Evolutionary conservation across 176 grass and related monocot species (phyloP).

Genomic region (Cymbopogon citratus): DNA sequence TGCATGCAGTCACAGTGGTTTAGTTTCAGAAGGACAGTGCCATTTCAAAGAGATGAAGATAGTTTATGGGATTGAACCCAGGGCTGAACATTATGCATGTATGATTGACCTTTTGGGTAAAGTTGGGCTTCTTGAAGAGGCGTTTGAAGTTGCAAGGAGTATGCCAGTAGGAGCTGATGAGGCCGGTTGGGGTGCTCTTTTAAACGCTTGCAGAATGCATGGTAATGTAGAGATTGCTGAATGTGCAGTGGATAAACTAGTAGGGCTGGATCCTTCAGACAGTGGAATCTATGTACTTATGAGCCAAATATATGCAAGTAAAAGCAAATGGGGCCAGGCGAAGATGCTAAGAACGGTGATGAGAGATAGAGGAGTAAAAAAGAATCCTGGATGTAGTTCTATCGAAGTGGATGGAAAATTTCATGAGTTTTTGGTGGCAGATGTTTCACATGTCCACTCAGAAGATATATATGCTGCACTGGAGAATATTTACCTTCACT

Average conservation of each 20-base stretch:
- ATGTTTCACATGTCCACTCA: conserved; percentile 42
- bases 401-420: conserved; percentile 49
- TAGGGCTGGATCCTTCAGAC: conserved; percentile 44
- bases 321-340: conserved; percentile 52
- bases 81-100: conserved; percentile 55
- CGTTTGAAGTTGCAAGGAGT: conserved; percentile 46
- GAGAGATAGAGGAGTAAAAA: conserved; percentile 58
- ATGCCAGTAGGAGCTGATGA: conserved; percentile 49
- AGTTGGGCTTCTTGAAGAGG: conserved; percentile 55
- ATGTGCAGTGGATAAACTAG: conserved; percentile 46
- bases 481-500: conserved; percentile 52
- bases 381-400: conserved; percentile 56
- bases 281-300: conserved; percentile 71
- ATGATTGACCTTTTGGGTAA: conserved; percentile 66
- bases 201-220: conserved; percentile 55
- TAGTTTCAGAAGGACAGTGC: conserved; percentile 39
- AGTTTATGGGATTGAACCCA: conserved; percentile 43
- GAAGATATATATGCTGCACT: conserved; percentile 52
- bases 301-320: conserved; percentile 63
- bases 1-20: conserved; percentile 53
- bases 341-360: conserved; percentile 52
- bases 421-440: conserved; percentile 46
- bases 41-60: conserved; percentile 60
- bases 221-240: conserved; percentile 54
- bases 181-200: conserved; percentile 60